Evolutionary conservation across 2,329 filamentous ascomycete species (phyloP), one percentile per base, ranked within the genome.

Genomic region (Colletotrichum plurivorum): DNA sequence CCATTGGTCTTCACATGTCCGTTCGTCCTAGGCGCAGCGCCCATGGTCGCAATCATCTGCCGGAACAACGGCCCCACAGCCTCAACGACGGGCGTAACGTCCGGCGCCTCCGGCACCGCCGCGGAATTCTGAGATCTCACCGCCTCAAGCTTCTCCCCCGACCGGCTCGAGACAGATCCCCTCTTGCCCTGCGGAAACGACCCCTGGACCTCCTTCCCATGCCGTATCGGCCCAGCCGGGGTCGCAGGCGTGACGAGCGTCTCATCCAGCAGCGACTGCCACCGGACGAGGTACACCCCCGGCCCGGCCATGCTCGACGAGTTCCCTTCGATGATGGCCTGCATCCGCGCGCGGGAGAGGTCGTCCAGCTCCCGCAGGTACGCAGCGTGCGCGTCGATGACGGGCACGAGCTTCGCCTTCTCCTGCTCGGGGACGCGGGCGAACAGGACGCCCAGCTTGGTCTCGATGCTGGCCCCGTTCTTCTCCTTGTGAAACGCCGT

Each of bases 251-350:
- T 92, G 70, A 95, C 90, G 53, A 85, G 78, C 0, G 93, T 93
- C n/a, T 85, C 82, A 75, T 94, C 90, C 3, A 95, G 82, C 7
- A 94, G 82, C 1, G 87, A 83, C 76, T 94, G 91, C 93, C 93
- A 95, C 57, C 89, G 86, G 1, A 88, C 85, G 25, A 94, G 86
- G 75, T 92, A 95, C 54, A 92, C 88, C 1, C 93, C 93, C 0
- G 93, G 92, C 0, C 92, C 92, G 25, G 84, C 84, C 61, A 86
- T 71, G 49, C 58, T 72, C 41, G 61, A 64, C 53, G 75, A 73
- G 5, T 75, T 70, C 1, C 75, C 75, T 62, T 84, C 83, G 52
- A 93, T 82, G 25, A 94, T 85, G 1, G 80, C 78, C 61, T 89
- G 86, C 69, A 93, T 85, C 2, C 88, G 87, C 0, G 78, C 74